Conservation (phyloP, 129 eudicot species). For the Artemisia tridentata region DNA sequence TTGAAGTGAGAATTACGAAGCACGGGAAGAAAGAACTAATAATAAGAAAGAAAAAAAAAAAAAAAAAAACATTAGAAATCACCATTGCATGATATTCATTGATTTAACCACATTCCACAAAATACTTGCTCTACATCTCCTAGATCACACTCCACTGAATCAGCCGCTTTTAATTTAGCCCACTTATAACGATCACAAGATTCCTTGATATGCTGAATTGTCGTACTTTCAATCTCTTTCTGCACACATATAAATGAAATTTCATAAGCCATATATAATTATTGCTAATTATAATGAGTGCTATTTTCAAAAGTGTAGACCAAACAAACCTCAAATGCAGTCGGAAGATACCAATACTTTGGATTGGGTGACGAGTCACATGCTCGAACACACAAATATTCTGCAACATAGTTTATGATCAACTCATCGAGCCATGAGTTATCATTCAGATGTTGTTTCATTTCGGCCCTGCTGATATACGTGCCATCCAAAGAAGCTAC, state of each 20-base stretch:
- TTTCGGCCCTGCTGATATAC: neutral
- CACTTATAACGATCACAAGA: neutral
- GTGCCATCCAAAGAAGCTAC: neutral
- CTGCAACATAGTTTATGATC: slow-evolving; percentile 1
- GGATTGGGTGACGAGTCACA: slow-evolving; percentile 14
- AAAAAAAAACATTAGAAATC: too few species aligned
- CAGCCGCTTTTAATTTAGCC: neutral
- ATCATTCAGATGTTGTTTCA: neutral
- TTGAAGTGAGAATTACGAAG: neutral
- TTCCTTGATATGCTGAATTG: neutral
- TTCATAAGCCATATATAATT: slow-evolving; percentile 4
- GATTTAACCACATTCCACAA: neutral
- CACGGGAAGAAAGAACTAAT: neutral
- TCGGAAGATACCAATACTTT: slow-evolving; percentile 11
- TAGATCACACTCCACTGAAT: neutral
- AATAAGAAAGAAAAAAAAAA: neutral
- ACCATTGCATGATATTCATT: too few species aligned
- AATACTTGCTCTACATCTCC: neutral
- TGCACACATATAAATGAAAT: neutral
- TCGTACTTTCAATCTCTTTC: neutral
- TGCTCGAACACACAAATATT: slow-evolving; percentile 20
- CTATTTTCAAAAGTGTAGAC: slow-evolving; percentile 11
- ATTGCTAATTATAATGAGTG: neutral
- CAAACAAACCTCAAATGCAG: neutral
- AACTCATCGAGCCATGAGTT: neutral